Evolutionary conservation across 2,329 filamentous ascomycete genomes (phyloP).

Genomic region (Mycosphaerella sp.): DNA sequence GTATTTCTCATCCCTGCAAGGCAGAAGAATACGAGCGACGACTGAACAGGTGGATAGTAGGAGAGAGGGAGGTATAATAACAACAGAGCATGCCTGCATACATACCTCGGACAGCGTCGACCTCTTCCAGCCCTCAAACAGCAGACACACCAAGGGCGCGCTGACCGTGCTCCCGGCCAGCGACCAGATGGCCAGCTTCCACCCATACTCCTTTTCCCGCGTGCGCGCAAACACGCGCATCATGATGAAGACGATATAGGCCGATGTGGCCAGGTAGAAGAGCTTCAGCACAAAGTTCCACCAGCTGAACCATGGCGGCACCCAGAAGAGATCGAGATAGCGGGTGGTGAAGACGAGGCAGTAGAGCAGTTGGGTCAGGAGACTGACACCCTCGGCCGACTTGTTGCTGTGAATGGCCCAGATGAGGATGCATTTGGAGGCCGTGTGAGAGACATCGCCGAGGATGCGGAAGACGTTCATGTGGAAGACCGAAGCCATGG

Average conservation of each 20-base stretch:
- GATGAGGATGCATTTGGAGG: conserved; percentile 85
- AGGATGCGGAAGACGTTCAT: conserved; percentile 59
- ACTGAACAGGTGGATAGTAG: not conserved
- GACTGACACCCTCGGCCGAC: conserved; percentile 82
- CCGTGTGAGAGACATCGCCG: conserved; percentile 76
- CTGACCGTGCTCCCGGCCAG: conserved; percentile 58
- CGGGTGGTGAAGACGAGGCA: conserved; percentile 76
- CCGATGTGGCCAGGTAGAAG: conserved; percentile 75
- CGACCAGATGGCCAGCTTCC: conserved; percentile 74
- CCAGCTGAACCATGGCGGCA: conserved; percentile 31
- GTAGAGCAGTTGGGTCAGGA: conserved; percentile 87
- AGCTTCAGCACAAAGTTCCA: conserved; percentile 84
- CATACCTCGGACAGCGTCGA: conserved; percentile 25
- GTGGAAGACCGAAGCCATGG: conserved; percentile 16
- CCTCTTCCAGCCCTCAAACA: conserved; percentile 48
- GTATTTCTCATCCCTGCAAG: not conserved
- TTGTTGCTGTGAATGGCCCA: conserved; percentile 82
- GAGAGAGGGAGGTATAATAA: not conserved
- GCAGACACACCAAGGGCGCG: conserved; percentile 65
- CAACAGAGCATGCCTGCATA: too few relatives aligned
- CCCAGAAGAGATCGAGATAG: conserved; percentile 65
- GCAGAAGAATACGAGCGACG: not conserved
- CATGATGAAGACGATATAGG: conserved; percentile 86
- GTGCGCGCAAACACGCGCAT: conserved; percentile 78
- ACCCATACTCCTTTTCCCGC: conserved; percentile 85